Percentiles rank a stretch among this genome's conserved stretches.
These are phyloP conservation scores for Populus davidiana DNA, from an alignment of 345 rosid genomes.

Conservation along the genomic window DNA sequence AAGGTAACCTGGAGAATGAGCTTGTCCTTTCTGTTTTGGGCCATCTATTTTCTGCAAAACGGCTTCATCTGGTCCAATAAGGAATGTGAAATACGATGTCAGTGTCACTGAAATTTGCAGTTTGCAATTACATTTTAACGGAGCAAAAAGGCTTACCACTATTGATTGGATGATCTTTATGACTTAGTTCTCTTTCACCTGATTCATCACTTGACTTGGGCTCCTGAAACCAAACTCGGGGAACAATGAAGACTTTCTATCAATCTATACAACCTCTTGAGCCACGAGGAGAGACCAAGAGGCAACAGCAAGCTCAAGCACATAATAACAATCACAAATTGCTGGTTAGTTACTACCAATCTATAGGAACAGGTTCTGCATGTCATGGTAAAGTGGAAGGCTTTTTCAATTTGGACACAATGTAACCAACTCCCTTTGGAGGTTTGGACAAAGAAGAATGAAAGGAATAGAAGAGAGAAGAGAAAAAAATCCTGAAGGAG, in stretches of 20 bases:
- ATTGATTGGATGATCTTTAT: slow-evolving; percentile 15
- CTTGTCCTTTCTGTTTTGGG: slow-evolving; percentile 17
- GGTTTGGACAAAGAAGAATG: not conserved
- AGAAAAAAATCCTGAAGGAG: not conserved
- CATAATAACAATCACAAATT: not conserved
- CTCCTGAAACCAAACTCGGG: slow-evolving; percentile 22
- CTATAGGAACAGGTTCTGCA: not conserved
- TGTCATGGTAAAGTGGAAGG: not conserved
- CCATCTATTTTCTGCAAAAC: slow-evolving; percentile 4
- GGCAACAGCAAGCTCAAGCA: slow-evolving; percentile 6
- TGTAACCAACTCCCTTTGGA: not conserved
- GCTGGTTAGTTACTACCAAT: not conserved
- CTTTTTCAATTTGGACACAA: not conserved
- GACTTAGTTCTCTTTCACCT: slow-evolving; percentile 12
- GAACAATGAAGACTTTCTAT: slow-evolving; percentile 1
- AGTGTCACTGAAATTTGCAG: not conserved
- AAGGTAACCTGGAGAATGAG: slow-evolving; percentile 20
- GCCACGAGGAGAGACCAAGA: not conserved
- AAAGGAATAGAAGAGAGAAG: not conserved
- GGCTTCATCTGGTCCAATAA: slow-evolving; percentile 21
- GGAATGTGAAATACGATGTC: slow-evolving; percentile 3
- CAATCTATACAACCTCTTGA: not conserved
- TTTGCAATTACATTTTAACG: slow-evolving; percentile 7
- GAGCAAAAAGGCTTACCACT: slow-evolving; percentile 25
- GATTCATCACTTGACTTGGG: slow-evolving; percentile 13